Percentiles rank a stretch among this genome's conserved stretches.
These are phyloP conservation scores for Botrytis fabae DNA, from an alignment of 2,329 filamentous ascomycete species.

Conservation along the genomic window DNA sequence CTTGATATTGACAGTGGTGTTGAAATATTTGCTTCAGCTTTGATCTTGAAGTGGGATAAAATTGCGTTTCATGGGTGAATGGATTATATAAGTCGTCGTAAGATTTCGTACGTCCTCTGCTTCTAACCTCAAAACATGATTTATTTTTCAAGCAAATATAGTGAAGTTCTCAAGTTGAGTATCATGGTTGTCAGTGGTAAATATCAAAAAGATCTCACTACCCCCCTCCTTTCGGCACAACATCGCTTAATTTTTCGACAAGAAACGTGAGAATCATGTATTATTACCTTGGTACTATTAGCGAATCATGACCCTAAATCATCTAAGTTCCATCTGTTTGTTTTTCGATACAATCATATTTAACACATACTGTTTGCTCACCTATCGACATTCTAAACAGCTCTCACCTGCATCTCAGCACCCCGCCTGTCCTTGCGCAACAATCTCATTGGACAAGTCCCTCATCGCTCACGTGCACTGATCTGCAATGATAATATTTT, in stretches of 20 bases:
- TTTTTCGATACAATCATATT: neutral
- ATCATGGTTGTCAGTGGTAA: neutral
- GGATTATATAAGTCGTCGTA: neutral
- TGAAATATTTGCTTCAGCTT: neutral
- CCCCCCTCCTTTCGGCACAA: neutral
- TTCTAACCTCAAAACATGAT: neutral
- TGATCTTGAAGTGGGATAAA: neutral
- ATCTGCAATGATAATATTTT: neutral
- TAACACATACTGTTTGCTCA: neutral
- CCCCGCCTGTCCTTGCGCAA: neutral
- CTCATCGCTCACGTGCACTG: neutral
- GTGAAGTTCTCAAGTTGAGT: neutral
- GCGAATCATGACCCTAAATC: neutral
- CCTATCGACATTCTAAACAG: neutral
- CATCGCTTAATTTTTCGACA: neutral
- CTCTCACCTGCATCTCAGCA: neutral
- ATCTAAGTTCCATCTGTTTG: accelerated
- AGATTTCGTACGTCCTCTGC: neutral
- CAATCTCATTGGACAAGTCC: neutral
- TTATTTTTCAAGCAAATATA: neutral
- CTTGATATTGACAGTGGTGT: neutral
- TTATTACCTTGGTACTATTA: neutral
- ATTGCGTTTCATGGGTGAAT: neutral
- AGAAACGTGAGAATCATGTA: neutral
- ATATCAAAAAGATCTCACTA: neutral